phyloP scores from a whole-genome alignment of 192 early-diverging fungal genomes.

The Coemansia sp. region DNA sequence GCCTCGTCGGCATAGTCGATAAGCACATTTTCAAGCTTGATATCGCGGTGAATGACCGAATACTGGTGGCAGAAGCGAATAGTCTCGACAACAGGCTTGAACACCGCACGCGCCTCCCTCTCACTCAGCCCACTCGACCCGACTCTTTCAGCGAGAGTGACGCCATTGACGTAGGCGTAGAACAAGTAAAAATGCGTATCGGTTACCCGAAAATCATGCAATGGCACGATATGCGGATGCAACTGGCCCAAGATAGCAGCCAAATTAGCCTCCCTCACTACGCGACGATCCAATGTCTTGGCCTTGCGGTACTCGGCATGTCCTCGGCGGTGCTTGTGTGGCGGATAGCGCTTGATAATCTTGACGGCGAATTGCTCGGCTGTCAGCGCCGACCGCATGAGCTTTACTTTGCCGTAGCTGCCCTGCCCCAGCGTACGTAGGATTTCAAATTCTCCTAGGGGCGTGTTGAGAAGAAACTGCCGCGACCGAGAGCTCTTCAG shows the following conservation, averaged over 20 bases:
- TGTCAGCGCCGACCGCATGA: conserved; percentile 53
- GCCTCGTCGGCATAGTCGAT: conserved; percentile 52
- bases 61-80: conserved; percentile 62
- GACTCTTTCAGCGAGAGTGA: conserved; percentile 51
- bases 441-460: conserved; percentile 55
- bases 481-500: conserved; percentile 43
- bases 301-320: conserved; percentile 50
- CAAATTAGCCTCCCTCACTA: conserved; percentile 55
- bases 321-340: conserved; percentile 35
- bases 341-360: conserved; percentile 53
- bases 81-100: conserved; percentile 48
- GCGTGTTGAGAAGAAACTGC: conserved; percentile 53
- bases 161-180: conserved; percentile 49
- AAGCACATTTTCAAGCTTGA: conserved; percentile 89
- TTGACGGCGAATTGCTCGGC: conserved; percentile 55
- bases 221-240: conserved; percentile 54
- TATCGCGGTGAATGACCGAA: conserved; percentile 81
- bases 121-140: conserved; percentile 40
- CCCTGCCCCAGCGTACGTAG: conserved; percentile 50
- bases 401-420: conserved; percentile 60
- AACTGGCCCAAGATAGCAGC: conserved; percentile 49
- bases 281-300: conserved; percentile 52
- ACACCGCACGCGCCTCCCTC: conserved; percentile 32
- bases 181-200: conserved; percentile 59
- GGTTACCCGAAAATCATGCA: conserved; percentile 53